Conservation (phyloP, 805 yeast species). For the Hanseniaspora taiwanica region DNA sequence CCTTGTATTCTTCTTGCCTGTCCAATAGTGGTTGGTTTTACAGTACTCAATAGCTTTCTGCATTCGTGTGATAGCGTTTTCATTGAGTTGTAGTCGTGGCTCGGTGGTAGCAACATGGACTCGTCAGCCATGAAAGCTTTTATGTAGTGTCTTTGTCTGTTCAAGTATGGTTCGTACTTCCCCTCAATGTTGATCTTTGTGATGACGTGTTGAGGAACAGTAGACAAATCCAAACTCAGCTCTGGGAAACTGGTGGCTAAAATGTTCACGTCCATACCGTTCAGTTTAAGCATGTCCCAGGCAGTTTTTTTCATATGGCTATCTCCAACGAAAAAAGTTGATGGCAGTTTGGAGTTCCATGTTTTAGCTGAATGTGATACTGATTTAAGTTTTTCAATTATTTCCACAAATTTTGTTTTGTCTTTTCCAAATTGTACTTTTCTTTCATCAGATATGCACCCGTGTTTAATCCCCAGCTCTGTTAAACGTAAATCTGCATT, state of each 20-base stretch:
- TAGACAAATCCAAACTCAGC: slow-evolving; percentile 17
- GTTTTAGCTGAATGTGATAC: slow-evolving; percentile 38
- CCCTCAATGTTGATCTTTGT: slow-evolving; percentile 66
- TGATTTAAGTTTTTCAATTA: slow-evolving; percentile 32
- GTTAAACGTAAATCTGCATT: slow-evolving; percentile 87
- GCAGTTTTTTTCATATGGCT: slow-evolving; percentile 46
- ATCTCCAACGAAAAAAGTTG: slow-evolving; percentile 34
- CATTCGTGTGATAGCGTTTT: slow-evolving; percentile 69
- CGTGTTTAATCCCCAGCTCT: slow-evolving; percentile 45
- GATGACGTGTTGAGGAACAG: slow-evolving; percentile 32
- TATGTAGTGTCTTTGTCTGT: slow-evolving; percentile 57
- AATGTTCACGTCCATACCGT: slow-evolving; percentile 25
- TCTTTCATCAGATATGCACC: slow-evolving; percentile 53
- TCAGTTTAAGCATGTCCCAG: slow-evolving; percentile 56
- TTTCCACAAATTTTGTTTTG: slow-evolving; percentile 28
- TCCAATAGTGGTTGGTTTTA: slow-evolving; percentile 82
- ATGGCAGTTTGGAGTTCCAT: slow-evolving; percentile 44
- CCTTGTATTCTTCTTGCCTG: slow-evolving; percentile 94
- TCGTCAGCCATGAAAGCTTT: slow-evolving; percentile 80
- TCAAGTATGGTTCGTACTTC: slow-evolving; percentile 67
- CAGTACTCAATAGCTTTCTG: slow-evolving; percentile 48
- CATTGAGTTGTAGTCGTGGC: slow-evolving; percentile 46
- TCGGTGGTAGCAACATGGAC: slow-evolving; percentile 49
- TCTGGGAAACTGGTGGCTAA: slow-evolving; percentile 24
- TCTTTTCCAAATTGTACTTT: slow-evolving; percentile 37